phyloP scores from a whole-genome alignment of 441 rosid species.

The Corymbia calophylla region DNA sequence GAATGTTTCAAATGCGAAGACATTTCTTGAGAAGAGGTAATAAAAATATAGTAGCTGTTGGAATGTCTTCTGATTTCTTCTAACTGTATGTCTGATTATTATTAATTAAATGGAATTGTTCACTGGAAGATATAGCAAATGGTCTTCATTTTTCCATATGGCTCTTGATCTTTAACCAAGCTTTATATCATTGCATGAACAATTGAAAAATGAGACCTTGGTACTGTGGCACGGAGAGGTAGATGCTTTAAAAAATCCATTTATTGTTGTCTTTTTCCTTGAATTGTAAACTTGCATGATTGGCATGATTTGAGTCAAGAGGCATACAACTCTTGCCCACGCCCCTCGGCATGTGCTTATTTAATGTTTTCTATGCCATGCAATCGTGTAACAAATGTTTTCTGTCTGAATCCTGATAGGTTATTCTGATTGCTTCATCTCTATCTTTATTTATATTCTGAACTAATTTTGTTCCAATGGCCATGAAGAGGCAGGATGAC shows the following conservation, averaged over 20 bases:
- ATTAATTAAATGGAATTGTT: not conserved
- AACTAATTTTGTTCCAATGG: not conserved
- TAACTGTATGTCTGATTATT: not conserved
- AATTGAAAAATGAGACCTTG: not conserved
- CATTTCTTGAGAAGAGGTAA: conserved; percentile 97
- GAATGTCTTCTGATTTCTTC: not conserved
- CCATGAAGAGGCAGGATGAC: not conserved
- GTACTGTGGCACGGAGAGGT: not conserved
- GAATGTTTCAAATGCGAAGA: conserved; percentile 96
- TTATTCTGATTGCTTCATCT: not conserved
- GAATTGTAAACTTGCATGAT: not conserved
- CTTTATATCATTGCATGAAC: not conserved
- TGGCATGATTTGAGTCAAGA: not conserved
- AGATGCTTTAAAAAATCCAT: not conserved
- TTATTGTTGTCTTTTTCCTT: not conserved
- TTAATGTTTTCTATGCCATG: not conserved
- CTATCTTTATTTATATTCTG: not conserved
- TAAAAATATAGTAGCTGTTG: not conserved
- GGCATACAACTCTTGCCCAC: not conserved
- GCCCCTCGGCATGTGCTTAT: not conserved
- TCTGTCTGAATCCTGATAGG: not conserved
- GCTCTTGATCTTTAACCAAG: not conserved
- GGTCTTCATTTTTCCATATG: not conserved
- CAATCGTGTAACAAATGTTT: not conserved
- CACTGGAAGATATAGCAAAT: not conserved